Evolutionary conservation across 2,329 filamentous ascomycete genomes (phyloP).

Genomic region (Gaeumannomyces sp.): DNA sequence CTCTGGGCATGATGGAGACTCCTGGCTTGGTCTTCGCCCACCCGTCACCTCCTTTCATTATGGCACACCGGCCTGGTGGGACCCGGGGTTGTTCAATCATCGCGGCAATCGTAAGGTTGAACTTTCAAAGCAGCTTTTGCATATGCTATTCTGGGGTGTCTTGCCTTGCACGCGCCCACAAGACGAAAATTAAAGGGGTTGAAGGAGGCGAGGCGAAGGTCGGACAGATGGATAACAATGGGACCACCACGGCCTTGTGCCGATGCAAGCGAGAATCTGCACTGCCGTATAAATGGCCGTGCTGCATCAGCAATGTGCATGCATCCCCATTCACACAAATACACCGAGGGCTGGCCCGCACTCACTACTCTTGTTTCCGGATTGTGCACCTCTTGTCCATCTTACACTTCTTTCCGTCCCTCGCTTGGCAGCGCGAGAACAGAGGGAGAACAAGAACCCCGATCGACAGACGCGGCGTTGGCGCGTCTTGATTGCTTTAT

Average conservation of each 20-base stretch:
- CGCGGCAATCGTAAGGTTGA: not conserved
- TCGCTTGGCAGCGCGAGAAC: not conserved
- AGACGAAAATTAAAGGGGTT: not conserved
- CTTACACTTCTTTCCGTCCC: too few relatives aligned
- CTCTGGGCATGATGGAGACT: not conserved
- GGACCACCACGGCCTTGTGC: too few relatives aligned
- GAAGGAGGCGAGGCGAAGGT: not conserved
- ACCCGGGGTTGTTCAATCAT: not conserved
- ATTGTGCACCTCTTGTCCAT: too few relatives aligned
- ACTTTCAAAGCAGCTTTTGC: constrained; percentile 1
- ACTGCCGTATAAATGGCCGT: not conserved
- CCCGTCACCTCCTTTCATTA: not conserved
- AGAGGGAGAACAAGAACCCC: not conserved
- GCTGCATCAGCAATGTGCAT: not conserved
- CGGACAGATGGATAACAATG: too few relatives aligned
- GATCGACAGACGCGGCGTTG: too few relatives aligned
- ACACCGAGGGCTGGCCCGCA: not conserved
- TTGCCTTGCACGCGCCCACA: not conserved
- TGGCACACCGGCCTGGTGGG: not conserved
- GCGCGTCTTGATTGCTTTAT: too few relatives aligned
- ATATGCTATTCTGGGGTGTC: not conserved
- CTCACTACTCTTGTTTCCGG: not conserved
- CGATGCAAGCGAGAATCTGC: too few relatives aligned
- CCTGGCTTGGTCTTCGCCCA: not conserved
- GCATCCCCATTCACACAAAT: not conserved